Base-by-base conservation (phyloP, 2,329 filamentous ascomycete species). In the Clonostachys sp. region DNA sequence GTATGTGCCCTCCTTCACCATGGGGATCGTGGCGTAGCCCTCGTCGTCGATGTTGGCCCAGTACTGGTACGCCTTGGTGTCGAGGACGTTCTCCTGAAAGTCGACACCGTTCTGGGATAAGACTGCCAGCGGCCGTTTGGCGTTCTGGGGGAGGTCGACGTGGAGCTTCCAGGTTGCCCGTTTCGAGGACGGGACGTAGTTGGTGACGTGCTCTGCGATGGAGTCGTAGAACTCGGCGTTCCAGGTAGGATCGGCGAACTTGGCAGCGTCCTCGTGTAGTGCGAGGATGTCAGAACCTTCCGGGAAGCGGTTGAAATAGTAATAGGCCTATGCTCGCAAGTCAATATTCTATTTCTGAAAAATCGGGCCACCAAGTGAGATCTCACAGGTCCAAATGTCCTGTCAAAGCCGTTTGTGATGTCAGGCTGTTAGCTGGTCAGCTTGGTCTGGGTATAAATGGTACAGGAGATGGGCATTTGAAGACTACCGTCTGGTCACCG, bases 381-480 rank as follows among this genome's bases (percentile, higher is more conserved):
- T 30, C 24, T 30, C 24, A 30, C 24, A 52, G 81, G 82, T 2
- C 83, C 83, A 55, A 84, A 84, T 0, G 82, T 85, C 3, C 81
- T 72, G 54, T 85, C 81, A 52, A 84, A 84, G 1, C 82, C 82
- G 51, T 80, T 61, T 1, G 78, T 83, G 54, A 86, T 84, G 53
- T 84, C 83, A 6, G 82, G 81, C 24, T 30, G 9, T 30, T 30
- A 10, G 9, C 9, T 30, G 24, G 24, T 30, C 9, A 30, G 24
- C 24, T 30, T 30, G 9, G 24, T 30, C 24, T 30, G 9, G 8
- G 24, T 10, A 9, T 9, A 30, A 30, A 30, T 10, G 9, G 24
- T 30, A 30, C 8, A 30, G 24, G 24, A 30, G 24, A 30, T 3
- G 24, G 24, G 24, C 8, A 30, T 30, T 10, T 30, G 24, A 30